Evolutionary conservation across 805 yeast genomes (phyloP), one percentile per base, ranked within the genome.

Genomic region (Wickerhamia fluorescens): DNA sequence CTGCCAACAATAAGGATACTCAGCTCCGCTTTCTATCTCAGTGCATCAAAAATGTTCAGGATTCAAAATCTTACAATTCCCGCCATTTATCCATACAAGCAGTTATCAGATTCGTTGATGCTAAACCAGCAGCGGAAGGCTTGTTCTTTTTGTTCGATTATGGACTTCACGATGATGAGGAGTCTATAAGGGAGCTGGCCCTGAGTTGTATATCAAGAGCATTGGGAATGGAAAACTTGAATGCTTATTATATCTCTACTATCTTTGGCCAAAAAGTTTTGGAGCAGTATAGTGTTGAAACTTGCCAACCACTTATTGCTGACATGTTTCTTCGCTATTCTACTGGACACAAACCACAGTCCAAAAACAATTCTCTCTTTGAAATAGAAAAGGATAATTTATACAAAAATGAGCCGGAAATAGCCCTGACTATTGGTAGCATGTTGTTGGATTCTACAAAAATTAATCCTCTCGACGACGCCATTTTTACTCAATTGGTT

Each of bases 321-420:
- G 23, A 19, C 10, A 19, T 27, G 14, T 7, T 41, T 42, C 5
- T 28, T 32, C 9, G 34, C 36, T 2, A 46, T 53, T 5, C 17
- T 41, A 1, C 12, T 7, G 10, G 16, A 18, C 22, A 14, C 14
- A 19, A 13, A n/a, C 14, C 10, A 14, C 13, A 20, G 6, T 7
- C 16, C 18, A 6, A 8, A 14, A 16, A 12, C n/a, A 23, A 25
- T 14, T 36, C 27, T 6, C 48, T 86, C 23, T 86, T 85, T 50
- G 74, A 75, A 5, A 53, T 67, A 5, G 96, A 86, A 45, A 73
- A 72, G 41, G 71, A 67, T 31, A 84, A 85, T 40, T 67, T 80
- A 22, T 83, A 75, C 52, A 61, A 75, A 40, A 73, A 77, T 44
- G 67, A 63, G 9, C 47, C 66, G 6, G 29, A 30, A 7, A n/a